Percentiles rank a stretch among this genome's conserved stretches.
phyloP scores from a whole-genome alignment of 495 filamentous ascomycete genomes.

The Darksidea phi region DNA sequence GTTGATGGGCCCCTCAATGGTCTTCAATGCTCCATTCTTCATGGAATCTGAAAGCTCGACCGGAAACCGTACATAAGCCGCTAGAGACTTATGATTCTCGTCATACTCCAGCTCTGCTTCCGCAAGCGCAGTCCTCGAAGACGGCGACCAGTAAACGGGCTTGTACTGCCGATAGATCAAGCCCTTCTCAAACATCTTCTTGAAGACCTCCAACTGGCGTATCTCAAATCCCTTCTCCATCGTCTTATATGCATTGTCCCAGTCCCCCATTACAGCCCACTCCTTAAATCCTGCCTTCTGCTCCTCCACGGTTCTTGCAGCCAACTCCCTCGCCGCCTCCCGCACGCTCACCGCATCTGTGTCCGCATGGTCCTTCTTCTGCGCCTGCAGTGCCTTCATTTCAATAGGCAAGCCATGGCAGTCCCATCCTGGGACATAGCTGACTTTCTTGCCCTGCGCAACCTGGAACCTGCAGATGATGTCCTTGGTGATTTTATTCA shows the following conservation, averaged over 20 bases:
- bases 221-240: conserved; percentile 89
- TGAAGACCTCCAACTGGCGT: conserved; percentile 80
- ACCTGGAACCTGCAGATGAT: conserved; percentile 80
- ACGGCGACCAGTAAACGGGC: conserved; percentile 96
- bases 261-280: conserved; percentile 92
- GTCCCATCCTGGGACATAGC: conserved; percentile 96
- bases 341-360: conserved; percentile 56
- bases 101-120: conserved; percentile 97
- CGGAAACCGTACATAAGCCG: conserved; percentile 80
- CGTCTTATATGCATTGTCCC: conserved; percentile 87
- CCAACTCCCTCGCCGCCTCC: conserved; percentile 69
- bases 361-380: conserved; percentile 39
- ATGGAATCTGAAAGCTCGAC: conserved; percentile 57
- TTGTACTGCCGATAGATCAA: conserved; percentile 85
- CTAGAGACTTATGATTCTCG: conserved; percentile 73
- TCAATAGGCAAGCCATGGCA: conserved; percentile 98
- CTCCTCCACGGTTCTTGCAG: conserved; percentile 66
- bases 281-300: conserved; percentile 81
- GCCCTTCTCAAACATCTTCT: conserved; percentile 74
- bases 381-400: conserved; percentile 80
- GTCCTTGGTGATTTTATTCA: conserved; percentile 98
- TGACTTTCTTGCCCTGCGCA: conserved; percentile 69
- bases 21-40: conserved; percentile 42
- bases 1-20: conserved; percentile 50
- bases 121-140: conserved; percentile 83